Percentiles rank a stretch among this genome's conserved stretches.
phyloP scores from a whole-genome alignment of 1,284 basidiomycete genomes.

The Wolfiporia cocos region DNA sequence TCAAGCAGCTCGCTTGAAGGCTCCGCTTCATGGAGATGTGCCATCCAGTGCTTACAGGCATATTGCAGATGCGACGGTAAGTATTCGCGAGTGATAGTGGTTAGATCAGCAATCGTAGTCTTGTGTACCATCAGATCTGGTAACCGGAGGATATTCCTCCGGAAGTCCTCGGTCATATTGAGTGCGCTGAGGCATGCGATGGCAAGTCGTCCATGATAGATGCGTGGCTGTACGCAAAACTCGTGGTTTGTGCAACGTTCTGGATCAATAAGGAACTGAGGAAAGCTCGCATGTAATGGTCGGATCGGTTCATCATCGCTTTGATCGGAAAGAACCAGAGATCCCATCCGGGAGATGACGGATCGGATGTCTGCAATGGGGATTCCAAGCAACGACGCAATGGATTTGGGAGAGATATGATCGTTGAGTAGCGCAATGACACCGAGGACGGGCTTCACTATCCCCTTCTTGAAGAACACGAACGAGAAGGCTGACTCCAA shows the following conservation, averaged over 20 bases:
- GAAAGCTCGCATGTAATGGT: slow-evolving; percentile 6
- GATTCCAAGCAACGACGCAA: slow-evolving; percentile 1
- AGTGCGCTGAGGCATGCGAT: neutral
- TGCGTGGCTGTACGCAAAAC: slow-evolving; percentile 2
- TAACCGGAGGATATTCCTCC: neutral
- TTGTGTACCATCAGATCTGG: neutral
- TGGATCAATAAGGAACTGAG: slow-evolving; percentile 4
- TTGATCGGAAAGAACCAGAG: neutral
- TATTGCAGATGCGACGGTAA: slow-evolving; percentile 4
- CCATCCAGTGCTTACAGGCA: slow-evolving; percentile 4
- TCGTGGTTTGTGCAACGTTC: neutral
- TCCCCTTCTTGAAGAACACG: neutral
- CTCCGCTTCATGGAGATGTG: neutral
- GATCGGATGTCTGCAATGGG: neutral
- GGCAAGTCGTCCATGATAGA: slow-evolving; percentile 1
- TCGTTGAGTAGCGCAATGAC: slow-evolving; percentile 4
- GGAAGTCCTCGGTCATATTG: neutral
- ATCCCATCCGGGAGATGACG: neutral
- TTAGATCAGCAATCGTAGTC: neutral
- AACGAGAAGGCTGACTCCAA: no score
- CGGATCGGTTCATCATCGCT: neutral
- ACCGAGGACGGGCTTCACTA: neutral
- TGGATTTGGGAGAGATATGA: neutral
- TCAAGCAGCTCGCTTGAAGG: neutral
- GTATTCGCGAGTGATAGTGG: neutral